phyloP scores from a whole-genome alignment of 73 alveolate genomes.

The Durusdinium trenchii region DNA sequence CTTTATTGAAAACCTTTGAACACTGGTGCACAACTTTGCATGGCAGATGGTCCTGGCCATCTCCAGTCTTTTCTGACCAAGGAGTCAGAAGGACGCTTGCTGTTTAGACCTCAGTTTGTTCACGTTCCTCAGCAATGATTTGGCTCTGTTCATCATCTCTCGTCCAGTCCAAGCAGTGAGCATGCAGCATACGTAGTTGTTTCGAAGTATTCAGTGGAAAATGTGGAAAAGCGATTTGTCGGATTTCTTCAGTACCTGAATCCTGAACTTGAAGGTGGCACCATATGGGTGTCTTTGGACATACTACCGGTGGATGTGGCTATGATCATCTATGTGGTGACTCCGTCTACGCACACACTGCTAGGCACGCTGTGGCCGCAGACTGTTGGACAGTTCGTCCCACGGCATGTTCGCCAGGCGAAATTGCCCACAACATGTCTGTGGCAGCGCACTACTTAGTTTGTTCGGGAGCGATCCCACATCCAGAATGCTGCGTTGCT shows the following conservation, averaged over 20 bases:
- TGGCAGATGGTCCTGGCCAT: not conserved
- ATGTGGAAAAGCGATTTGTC: not conserved
- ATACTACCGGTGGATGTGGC: slow-evolving; percentile 57
- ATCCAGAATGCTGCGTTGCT: no score
- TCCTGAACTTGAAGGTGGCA: slow-evolving; percentile 1
- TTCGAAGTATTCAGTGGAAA: no score
- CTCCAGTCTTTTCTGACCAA: not conserved
- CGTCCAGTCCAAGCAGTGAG: no score
- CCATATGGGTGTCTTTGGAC: slow-evolving; percentile 59
- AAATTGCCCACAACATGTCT: slow-evolving; percentile 13
- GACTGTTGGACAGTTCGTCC: not conserved
- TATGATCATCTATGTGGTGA: slow-evolving; percentile 43
- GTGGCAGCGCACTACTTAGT: no score
- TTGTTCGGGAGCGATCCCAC: no score
- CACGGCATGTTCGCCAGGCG: not conserved
- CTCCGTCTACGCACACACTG: not conserved
- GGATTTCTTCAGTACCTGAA: not conserved
- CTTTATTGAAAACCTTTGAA: no score
- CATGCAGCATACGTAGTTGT: no score
- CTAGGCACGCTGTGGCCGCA: slow-evolving; percentile 6
- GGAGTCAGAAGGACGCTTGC: slow-evolving; percentile 27
- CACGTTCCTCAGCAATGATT: not conserved
- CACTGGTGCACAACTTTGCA: no score
- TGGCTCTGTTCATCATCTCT: not conserved
- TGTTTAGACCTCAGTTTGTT: not conserved